These are phyloP conservation scores for Penicillium sp. DNA, from an alignment of 2,329 filamentous ascomycete genomes.

Conservation along the genomic window DNA sequence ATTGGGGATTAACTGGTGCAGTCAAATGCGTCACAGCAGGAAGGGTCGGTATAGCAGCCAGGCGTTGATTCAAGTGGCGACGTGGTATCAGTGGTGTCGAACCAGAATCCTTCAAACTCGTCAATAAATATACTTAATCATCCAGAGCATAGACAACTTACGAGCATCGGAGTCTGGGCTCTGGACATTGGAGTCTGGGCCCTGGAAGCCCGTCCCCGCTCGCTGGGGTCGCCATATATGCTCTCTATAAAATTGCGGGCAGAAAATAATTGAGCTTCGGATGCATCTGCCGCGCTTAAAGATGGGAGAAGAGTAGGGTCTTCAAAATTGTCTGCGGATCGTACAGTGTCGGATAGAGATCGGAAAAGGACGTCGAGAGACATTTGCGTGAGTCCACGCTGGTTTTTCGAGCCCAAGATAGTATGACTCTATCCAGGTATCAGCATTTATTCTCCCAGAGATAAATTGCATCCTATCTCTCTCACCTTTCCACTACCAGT, in stretches of 20 bases:
- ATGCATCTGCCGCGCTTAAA: constrained; percentile 70
- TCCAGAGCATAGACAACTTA: constrained; percentile 22
- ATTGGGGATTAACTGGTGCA: constrained; percentile 62
- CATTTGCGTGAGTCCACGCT: constrained; percentile 88
- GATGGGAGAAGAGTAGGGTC: constrained; percentile 66
- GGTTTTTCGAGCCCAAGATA: constrained; percentile 79
- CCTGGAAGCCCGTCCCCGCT: constrained; percentile 59
- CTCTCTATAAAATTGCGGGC: constrained; percentile 75
- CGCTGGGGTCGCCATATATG: constrained; percentile 63
- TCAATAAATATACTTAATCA: neutral
- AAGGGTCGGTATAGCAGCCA: constrained; percentile 66
- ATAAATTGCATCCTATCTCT: neutral
- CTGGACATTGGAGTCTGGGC: constrained; percentile 63
- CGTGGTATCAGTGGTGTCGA: constrained; percentile 55
- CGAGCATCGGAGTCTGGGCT: constrained; percentile 43
- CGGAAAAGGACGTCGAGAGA: constrained; percentile 85
- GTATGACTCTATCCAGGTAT: constrained; percentile 71
- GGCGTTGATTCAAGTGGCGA: constrained; percentile 61
- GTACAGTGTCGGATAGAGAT: constrained; percentile 69
- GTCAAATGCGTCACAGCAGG: constrained; percentile 71
- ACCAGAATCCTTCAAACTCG: constrained; percentile 15
- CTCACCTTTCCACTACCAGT: constrained; percentile 91
- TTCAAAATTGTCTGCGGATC: constrained; percentile 52
- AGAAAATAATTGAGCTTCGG: constrained; percentile 72
- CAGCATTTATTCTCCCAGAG: neutral